Base-by-base conservation (phyloP, 495 filamentous ascomycete species). In the Penicillium psychrofluorescens region DNA sequence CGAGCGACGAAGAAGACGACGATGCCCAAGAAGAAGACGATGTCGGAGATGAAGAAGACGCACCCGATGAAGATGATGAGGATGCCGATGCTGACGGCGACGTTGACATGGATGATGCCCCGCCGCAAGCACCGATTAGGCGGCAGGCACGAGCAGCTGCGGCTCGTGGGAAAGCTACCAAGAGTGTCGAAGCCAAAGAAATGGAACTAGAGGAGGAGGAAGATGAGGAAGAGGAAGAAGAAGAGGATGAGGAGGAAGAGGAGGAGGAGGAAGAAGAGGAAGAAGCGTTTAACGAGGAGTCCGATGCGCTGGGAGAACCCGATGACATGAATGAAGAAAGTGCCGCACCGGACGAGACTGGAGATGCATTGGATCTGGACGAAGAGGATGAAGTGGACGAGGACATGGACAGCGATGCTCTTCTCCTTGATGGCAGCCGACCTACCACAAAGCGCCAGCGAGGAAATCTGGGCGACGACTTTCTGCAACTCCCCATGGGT, bases 401-500 rank as follows among this genome's bases (percentile, higher is more conserved):
- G 16, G 85, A 86, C 12, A 60, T 76, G 43, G 81, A 83, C 46
- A 80, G 76, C 46, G 86, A 88, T 53, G 82, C 70, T 0, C 66
- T 71, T 5, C 71, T 50, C n/a, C 69, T 68, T 27, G 78, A 96
- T 59, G 64, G 87, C 31, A 85, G 81, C 58, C 88, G 22, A 22
- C 22, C 87, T 54, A 77, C 95, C 67, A 98, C 92, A 12, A 88
- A 90, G 55, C 75, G 92, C 38, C 92, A 98, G 63, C 75, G 81
- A 48, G 86, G 88, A 29, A 78, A 72, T 9, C 70, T 84, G 34
- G 80, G 80, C 38, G 77, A 78, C n/a, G 78, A 82, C 49, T 74
- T 90, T 41, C 62, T 97, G 63, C 88, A 94, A 54, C 70, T 98
- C 8, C 90, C 90, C 2, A 92, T 95, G 73, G 81, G 81, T 81